phyloP scores from a whole-genome alignment of 306 rosid species.

The Senna tora region DNA sequence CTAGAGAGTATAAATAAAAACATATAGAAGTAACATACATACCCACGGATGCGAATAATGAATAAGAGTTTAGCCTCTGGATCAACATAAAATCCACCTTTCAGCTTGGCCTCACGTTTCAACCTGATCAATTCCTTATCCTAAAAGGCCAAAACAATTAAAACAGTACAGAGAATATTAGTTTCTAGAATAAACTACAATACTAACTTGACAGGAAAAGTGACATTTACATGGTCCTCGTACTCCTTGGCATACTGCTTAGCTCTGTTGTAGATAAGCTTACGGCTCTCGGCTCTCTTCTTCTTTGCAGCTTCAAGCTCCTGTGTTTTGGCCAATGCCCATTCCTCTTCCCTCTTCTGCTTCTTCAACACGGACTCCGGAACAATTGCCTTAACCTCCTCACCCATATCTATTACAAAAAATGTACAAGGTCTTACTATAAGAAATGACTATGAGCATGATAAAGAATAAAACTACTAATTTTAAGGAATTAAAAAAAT shows the following conservation, averaged over 20 bases:
- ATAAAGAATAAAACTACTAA: background rate
- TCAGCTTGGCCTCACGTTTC: conserved; percentile 89
- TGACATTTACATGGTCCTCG: conserved; percentile 53
- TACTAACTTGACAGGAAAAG: background rate
- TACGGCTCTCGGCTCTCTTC: conserved; percentile 69
- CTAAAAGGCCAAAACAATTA: conserved; percentile 26
- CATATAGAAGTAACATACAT: conserved; percentile 29
- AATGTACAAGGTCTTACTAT: background rate
- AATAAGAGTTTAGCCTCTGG: conserved; percentile 90
- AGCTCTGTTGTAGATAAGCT: conserved; percentile 69
- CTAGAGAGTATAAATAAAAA: background rate
- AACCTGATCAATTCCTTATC: conserved; percentile 65
- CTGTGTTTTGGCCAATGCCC: conserved; percentile 72
- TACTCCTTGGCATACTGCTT: conserved; percentile 69
- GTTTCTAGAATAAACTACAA: background rate
- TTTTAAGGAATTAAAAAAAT: background rate
- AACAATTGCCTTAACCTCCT: conserved; percentile 56
- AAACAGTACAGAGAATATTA: too few relatives aligned
- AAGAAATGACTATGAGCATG: background rate
- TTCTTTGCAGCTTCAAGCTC: conserved; percentile 58
- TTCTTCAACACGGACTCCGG: conserved; percentile 87
- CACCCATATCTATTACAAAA: conserved; percentile 56
- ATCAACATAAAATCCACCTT: conserved; percentile 95
- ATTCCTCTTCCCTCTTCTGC: conserved; percentile 75
- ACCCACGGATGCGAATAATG: conserved; percentile 87